A percentile compares a stretch with the other conserved stretches of the same genome.
These are phyloP conservation scores for Cryoendolithus antarcticus DNA, from an alignment of 2,329 filamentous ascomycete species.

Conservation along the genomic window DNA sequence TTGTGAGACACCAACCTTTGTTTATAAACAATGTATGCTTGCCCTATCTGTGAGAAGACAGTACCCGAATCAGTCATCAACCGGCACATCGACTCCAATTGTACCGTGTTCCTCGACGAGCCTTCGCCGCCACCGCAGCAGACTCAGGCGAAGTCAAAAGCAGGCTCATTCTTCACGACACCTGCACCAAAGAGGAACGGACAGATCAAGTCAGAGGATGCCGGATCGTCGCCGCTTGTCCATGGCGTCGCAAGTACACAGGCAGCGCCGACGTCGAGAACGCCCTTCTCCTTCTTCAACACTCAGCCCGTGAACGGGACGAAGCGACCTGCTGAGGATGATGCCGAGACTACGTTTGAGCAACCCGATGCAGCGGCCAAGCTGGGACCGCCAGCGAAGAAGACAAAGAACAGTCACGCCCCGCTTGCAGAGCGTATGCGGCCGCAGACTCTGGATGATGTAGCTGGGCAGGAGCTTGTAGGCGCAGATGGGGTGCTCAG, in stretches of 20 bases:
- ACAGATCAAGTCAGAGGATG: slow-evolving; percentile 16
- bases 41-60: slow-evolving; percentile 23
- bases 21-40: slow-evolving; percentile 6
- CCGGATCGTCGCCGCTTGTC: slow-evolving; percentile 11
- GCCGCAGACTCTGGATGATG: slow-evolving; percentile 68
- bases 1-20: no score
- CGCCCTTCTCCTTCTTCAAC: slow-evolving; percentile 10
- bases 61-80: slow-evolving; percentile 64
- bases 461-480: slow-evolving; percentile 85
- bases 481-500: slow-evolving; percentile 73
- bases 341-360: not conserved
- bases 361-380: slow-evolving; percentile 6
- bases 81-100: slow-evolving; percentile 76
- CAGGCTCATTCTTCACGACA: slow-evolving; percentile 44
- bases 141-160: slow-evolving; percentile 21
- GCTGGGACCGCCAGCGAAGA: slow-evolving; percentile 42
- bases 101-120: slow-evolving; percentile 54
- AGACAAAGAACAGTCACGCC: slow-evolving; percentile 54
- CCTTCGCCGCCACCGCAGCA: slow-evolving; percentile 24
- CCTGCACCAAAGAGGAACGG: slow-evolving; percentile 33
- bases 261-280: slow-evolving; percentile 5
- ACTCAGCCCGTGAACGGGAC: slow-evolving; percentile 9
- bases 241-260: slow-evolving; percentile 10
- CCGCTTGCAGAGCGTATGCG: slow-evolving; percentile 92
- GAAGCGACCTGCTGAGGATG: slow-evolving; percentile 17